Conservation (phyloP, 805 yeast genomes). For the Schizosaccharomyces octosporus region DNA sequence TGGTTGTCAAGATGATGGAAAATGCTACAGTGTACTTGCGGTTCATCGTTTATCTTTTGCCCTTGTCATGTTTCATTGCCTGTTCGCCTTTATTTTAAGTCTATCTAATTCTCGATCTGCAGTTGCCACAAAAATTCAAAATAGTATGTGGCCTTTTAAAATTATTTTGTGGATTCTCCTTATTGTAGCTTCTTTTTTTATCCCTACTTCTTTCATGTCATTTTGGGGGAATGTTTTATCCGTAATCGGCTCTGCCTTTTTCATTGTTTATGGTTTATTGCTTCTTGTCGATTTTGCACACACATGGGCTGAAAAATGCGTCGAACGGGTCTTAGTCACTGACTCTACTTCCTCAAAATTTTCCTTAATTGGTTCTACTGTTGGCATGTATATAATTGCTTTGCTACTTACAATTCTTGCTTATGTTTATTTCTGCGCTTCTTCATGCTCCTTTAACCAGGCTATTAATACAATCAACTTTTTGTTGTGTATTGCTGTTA, state of each 20-base stretch:
- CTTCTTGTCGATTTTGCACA: constrained; percentile 90
- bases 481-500: constrained; percentile 34
- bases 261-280: constrained; percentile 72
- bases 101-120: constrained; percentile 58
- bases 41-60: constrained; percentile 75
- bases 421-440: constrained; percentile 60
- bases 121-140: constrained; percentile 62
- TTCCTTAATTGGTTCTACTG: constrained; percentile 64
- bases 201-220: constrained; percentile 71
- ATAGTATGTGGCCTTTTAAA: constrained; percentile 77
- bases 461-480: constrained; percentile 63
- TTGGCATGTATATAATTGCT: constrained; percentile 56
- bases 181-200: constrained; percentile 37
- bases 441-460: constrained; percentile 71
- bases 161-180: constrained; percentile 32
- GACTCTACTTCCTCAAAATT: constrained; percentile 33
- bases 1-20: constrained; percentile 47
- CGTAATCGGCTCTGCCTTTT: constrained; percentile 57
- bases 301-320: constrained; percentile 92
- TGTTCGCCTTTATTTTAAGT: constrained; percentile 38
- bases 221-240: constrained; percentile 83
- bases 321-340: constrained; percentile 69
- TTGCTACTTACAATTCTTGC: constrained; percentile 49
- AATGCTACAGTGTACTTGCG: constrained; percentile 78
- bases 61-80: constrained; percentile 51